These are phyloP conservation scores for Komagataella phaffii DNA, from an alignment of 805 yeast species.

Conservation along the genomic window DNA sequence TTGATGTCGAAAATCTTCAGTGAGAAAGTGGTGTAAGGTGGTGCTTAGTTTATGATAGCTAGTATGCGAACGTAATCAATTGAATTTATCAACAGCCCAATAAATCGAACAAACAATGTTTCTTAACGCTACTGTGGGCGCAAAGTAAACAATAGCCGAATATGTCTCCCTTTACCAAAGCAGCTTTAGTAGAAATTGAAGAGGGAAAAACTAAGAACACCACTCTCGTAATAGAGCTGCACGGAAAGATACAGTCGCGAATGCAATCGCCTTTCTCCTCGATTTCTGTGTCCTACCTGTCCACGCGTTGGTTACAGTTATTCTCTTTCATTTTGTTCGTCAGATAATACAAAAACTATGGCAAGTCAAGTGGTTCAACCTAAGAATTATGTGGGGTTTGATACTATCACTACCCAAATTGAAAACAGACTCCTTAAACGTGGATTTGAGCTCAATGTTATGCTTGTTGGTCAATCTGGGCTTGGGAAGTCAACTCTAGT, in stretches of 20 bases:
- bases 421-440: slow-evolving; percentile 83
- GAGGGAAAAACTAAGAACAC: too few species aligned
- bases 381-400: slow-evolving; percentile 83
- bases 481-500: slow-evolving; percentile 88
- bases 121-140: too few species aligned
- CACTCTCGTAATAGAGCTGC: background rate
- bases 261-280: background rate
- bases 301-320: background rate
- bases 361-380: slow-evolving; percentile 30
- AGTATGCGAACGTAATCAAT: too few species aligned
- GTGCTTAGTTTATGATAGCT: too few species aligned
- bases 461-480: slow-evolving; percentile 91
- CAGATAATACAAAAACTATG: background rate
- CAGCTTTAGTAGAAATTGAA: too few species aligned
- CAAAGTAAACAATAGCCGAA: too few species aligned
- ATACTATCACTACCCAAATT: slow-evolving; percentile 90
- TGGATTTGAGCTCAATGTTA: slow-evolving; percentile 88
- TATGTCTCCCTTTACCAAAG: too few species aligned
- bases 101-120: too few species aligned
- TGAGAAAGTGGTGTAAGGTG: background rate
- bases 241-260: background rate
- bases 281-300: background rate
- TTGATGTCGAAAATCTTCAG: background rate
- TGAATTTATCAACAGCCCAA: too few species aligned
- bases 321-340: background rate